Conservation (phyloP, 805 yeast species). For the Danielozyma ontarioensis region DNA sequence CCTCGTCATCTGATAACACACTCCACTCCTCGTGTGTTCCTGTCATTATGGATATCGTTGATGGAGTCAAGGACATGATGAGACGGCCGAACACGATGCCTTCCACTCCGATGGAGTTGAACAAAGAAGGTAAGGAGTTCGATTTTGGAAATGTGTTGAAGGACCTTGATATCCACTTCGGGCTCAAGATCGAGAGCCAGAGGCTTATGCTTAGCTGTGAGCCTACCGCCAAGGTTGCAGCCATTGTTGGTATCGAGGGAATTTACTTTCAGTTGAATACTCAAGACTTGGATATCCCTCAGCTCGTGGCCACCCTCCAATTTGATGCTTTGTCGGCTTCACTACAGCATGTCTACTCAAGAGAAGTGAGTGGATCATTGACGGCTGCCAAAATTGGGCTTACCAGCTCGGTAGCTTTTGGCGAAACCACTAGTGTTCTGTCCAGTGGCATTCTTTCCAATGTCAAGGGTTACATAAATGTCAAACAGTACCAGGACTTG, state of each 20-base stretch:
- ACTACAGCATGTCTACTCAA: constrained; percentile 84
- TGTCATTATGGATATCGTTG: constrained; percentile 55
- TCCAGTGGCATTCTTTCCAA: constrained; percentile 51
- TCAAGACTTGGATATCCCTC: constrained; percentile 32
- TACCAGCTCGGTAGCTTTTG: constrained; percentile 44
- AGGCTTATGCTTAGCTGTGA: constrained; percentile 78
- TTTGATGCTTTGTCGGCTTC: constrained; percentile 61
- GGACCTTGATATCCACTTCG: constrained; percentile 57
- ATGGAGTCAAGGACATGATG: constrained; percentile 46
- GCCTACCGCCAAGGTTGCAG: constrained; percentile 90
- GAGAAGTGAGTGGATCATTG: constrained; percentile 79
- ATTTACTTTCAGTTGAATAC: constrained; percentile 57
- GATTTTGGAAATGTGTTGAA: constrained; percentile 39
- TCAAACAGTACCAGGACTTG: constrained; percentile 84
- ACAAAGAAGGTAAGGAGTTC: constrained; percentile 24
- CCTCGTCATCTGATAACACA: constrained; percentile 68
- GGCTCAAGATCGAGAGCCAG: constrained; percentile 67
- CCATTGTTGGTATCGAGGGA: constrained; percentile 69
- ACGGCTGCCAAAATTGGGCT: constrained; percentile 39
- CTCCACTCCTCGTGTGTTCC: constrained; percentile 77
- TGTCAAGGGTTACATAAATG: constrained; percentile 59
- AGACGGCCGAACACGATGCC: constrained; percentile 12
- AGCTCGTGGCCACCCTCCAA: constrained; percentile 40
- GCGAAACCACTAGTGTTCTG: constrained; percentile 35
- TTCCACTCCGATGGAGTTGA: neutral